A percentile compares a stretch with the other conserved stretches of the same genome.
phyloP scores from a whole-genome alignment of 1,284 basidiomycete genomes.

The Ustilago nuda region DNA sequence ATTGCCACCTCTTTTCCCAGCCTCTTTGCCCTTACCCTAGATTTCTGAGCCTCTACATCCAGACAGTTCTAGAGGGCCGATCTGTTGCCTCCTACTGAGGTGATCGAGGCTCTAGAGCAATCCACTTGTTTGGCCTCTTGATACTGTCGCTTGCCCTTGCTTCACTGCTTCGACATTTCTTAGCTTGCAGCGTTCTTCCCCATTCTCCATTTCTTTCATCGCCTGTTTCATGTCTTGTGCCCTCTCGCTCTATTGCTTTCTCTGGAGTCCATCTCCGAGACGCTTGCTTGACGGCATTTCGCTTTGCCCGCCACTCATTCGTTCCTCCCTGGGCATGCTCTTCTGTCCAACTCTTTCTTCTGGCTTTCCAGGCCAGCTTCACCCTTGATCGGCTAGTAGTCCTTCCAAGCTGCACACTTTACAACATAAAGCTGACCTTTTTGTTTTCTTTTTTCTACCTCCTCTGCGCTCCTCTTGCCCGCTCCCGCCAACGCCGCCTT shows the following conservation, averaged over 20 bases:
- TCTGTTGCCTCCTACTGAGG: background rate
- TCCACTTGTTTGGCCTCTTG: background rate
- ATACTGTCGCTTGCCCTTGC: background rate
- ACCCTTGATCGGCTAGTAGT: constrained; percentile 1
- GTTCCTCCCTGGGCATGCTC: background rate
- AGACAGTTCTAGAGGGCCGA: background rate
- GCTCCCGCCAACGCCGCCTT: constrained; percentile 5
- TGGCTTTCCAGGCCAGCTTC: background rate
- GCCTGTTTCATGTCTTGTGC: background rate
- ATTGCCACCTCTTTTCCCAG: background rate
- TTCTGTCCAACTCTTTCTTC: background rate
- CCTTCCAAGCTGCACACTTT: constrained; percentile 5
- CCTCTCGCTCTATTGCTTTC: background rate
- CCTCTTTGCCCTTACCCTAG: background rate
- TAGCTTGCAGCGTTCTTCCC: background rate
- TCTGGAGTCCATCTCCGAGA: background rate
- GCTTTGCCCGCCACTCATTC: background rate
- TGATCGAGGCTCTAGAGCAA: background rate
- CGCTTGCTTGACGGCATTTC: background rate
- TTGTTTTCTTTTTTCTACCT: constrained; percentile 9
- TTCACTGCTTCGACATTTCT: background rate
- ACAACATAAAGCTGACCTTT: constrained; percentile 7
- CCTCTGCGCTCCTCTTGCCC: constrained; percentile 1
- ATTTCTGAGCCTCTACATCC: background rate
- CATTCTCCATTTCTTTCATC: background rate